phyloP scores from a whole-genome alignment of 2,329 filamentous ascomycete species.

The Bretziella fagacearum region DNA sequence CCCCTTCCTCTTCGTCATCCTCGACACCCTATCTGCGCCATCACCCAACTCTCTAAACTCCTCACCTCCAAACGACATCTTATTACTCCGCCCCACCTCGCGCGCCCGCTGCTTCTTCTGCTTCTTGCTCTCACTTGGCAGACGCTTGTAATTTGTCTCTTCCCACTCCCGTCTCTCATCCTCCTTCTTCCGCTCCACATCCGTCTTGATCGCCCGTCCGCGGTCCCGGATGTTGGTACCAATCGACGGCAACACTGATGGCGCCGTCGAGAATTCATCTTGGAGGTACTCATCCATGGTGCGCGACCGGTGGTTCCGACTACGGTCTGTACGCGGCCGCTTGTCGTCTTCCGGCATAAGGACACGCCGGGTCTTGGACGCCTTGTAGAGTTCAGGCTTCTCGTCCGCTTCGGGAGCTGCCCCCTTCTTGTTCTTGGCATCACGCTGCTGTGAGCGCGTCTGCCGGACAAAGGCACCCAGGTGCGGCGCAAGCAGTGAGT shows the following conservation, averaged over 20 bases:
- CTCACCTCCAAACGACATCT: slow-evolving; percentile 71
- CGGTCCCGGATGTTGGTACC: slow-evolving; percentile 72
- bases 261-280: slow-evolving; percentile 66
- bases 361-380: slow-evolving; percentile 74
- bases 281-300: slow-evolving; percentile 86
- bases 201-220: slow-evolving; percentile 64
- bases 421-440: slow-evolving; percentile 13
- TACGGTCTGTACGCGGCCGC: slow-evolving; percentile 34
- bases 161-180: slow-evolving; percentile 72
- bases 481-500: slow-evolving; percentile 12
- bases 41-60: slow-evolving; percentile 79
- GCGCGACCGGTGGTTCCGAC: slow-evolving; percentile 53
- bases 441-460: slow-evolving; percentile 12
- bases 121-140: slow-evolving; percentile 80
- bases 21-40: slow-evolving; percentile 71
- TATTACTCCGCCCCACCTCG: slow-evolving; percentile 21
- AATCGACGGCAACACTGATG: slow-evolving; percentile 73
- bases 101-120: slow-evolving; percentile 49
- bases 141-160: slow-evolving; percentile 75
- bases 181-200: slow-evolving; percentile 59
- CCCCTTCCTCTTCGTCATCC: slow-evolving; percentile 56
- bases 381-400: slow-evolving; percentile 58
- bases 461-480: slow-evolving; percentile 11
- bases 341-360: slow-evolving; percentile 58
- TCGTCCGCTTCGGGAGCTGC: slow-evolving; percentile 19